Conservation (phyloP, 129 eudicot species). For the Mikania micrantha region DNA sequence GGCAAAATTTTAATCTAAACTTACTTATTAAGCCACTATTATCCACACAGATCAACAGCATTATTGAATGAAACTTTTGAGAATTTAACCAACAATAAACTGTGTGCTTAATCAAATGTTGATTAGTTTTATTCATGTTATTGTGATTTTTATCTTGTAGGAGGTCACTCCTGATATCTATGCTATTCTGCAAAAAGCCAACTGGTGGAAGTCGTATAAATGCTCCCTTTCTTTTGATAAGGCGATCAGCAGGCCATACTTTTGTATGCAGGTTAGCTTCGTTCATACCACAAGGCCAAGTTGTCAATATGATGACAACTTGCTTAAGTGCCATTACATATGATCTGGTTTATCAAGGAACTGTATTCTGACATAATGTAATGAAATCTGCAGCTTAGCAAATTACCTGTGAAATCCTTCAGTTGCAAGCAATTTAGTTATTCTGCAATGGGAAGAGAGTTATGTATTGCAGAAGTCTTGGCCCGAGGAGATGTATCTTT, state of each 20-base stretch:
- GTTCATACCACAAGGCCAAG: background rate
- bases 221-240: constrained; percentile 60
- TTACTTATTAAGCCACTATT: background rate
- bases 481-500: constrained; percentile 27
- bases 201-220: constrained; percentile 78
- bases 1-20: background rate
- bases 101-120: background rate
- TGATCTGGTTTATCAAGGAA: background rate
- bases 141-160: constrained; percentile 27
- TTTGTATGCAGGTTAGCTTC: constrained; percentile 84
- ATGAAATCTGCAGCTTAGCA: constrained; percentile 44
- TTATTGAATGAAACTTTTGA: too few species aligned
- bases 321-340: background rate
- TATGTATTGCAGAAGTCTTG: constrained; percentile 59
- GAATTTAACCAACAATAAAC: too few species aligned
- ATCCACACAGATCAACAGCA: background rate
- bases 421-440: constrained; percentile 54
- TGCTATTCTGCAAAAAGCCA: constrained; percentile 48
- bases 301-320: background rate
- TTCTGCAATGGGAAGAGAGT: constrained; percentile 72
- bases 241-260: constrained; percentile 46
- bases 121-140: background rate
- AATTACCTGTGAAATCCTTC: constrained; percentile 58
- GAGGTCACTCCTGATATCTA: constrained; percentile 75
- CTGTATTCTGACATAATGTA: background rate